These are phyloP conservation scores for Warburgia ugandensis DNA, from an alignment of 164 flowering plant genomes.

Conservation along the genomic window DNA sequence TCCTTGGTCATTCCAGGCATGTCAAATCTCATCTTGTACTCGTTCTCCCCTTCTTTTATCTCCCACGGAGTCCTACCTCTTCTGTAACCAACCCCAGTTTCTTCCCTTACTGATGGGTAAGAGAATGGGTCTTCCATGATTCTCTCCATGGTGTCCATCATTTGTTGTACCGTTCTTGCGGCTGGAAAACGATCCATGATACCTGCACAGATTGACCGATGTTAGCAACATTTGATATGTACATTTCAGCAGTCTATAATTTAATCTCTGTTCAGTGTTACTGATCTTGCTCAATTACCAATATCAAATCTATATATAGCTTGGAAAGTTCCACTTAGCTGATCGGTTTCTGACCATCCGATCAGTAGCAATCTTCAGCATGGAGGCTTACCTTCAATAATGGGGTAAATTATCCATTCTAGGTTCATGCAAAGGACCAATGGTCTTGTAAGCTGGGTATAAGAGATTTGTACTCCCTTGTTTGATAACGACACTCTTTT, in stretches of 20 bases:
- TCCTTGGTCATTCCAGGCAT: constrained; percentile 88
- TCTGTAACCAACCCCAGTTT: constrained; percentile 27
- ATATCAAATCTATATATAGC: too few relatives aligned
- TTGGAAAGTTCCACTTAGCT: not conserved
- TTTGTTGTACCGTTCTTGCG: constrained; percentile 75
- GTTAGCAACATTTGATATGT: not conserved
- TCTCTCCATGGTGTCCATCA: constrained; percentile 88
- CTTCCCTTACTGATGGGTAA: constrained; percentile 26
- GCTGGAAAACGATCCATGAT: constrained; percentile 75
- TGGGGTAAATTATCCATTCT: too few relatives aligned
- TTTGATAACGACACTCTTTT: too few relatives aligned
- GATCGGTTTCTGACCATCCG: not conserved
- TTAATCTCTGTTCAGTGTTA: not conserved
- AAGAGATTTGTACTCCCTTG: too few relatives aligned
- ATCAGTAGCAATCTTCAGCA: not conserved
- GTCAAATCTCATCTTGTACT: constrained; percentile 72
- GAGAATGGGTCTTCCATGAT: constrained; percentile 61
- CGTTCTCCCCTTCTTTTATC: constrained; percentile 55
- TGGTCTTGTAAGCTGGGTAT: not conserved
- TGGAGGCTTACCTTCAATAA: too few relatives aligned
- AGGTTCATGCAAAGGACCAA: not conserved
- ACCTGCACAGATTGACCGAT: constrained; percentile 24
- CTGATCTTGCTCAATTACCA: too few relatives aligned
- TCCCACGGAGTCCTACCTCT: constrained; percentile 89
- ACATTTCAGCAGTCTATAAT: not conserved